Conservation (phyloP, 2,329 filamentous ascomycete genomes). For the Microsporum canis region DNA sequence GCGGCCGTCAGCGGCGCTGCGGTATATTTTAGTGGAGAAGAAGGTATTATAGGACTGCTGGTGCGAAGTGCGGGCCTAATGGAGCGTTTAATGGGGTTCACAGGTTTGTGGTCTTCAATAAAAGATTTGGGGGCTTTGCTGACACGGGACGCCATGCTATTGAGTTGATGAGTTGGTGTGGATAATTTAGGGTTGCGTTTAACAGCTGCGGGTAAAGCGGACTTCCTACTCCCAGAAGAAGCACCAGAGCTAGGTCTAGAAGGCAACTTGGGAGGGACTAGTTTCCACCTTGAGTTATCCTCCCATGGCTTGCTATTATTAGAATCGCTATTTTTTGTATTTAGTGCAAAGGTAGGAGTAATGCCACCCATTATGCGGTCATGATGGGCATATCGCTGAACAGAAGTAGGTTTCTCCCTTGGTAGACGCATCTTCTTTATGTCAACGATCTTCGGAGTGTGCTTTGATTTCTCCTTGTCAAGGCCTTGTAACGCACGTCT, state of each 20-base stretch:
- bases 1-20: neutral
- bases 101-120: slow-evolving; percentile 32
- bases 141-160: slow-evolving; percentile 28
- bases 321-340: slow-evolving; percentile 3
- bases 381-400: slow-evolving; percentile 23
- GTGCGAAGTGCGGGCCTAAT: neutral
- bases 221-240: slow-evolving; percentile 21
- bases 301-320: slow-evolving; percentile 6
- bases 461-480: slow-evolving; percentile 46
- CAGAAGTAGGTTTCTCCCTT: slow-evolving; percentile 20
- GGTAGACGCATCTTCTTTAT: slow-evolving; percentile 24
- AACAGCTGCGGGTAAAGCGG: slow-evolving; percentile 24
- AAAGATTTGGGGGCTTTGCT: slow-evolving; percentile 31
- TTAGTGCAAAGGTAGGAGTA: slow-evolving; percentile 16
- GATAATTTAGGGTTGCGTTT: slow-evolving; percentile 29
- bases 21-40: neutral
- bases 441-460: slow-evolving; percentile 48
- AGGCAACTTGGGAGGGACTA: slow-evolving; percentile 16
- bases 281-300: slow-evolving; percentile 17
- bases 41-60: neutral
- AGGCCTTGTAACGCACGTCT: slow-evolving; percentile 47
- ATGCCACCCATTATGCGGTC: slow-evolving; percentile 26
- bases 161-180: slow-evolving; percentile 33
- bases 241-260: slow-evolving; percentile 5
- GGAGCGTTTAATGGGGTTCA: neutral